Base-by-base conservation (phyloP, 805 yeast species). In the Candida maltosa region DNA sequence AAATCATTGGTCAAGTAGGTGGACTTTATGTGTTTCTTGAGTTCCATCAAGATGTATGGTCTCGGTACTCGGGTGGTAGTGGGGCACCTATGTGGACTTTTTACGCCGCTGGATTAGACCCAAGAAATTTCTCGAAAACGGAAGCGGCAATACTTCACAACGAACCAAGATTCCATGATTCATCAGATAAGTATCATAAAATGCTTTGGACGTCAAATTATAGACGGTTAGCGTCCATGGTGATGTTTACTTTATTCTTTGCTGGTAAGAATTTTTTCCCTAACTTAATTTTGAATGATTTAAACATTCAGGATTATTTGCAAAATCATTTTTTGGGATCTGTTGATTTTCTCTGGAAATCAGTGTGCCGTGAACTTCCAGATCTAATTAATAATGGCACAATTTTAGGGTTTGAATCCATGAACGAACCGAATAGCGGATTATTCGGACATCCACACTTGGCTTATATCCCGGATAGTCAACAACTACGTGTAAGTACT, bases 21-120 rank as follows among this genome's bases (percentile, higher is more conserved):
- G 91, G 89, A 0, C 54, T 88, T 14, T 84, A 83, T 48, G 86
- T 87, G 5, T 79, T 84, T 46, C 54, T 89, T 45, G 96, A 89
- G 51, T 87, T 94, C 1, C 97, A 89, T 54, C 97, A 89, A 56
- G 97, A 89, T 54, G 94, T 82, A 9, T 89, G 97, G 97, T 81
- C 93, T 1, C 73, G 96, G 31, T 85, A 71, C 52, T 67, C 79
- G 8, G 96, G 96, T 4, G 97, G 97, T 2, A 79, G 87, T 31
- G 97, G 97, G 14, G 95, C 96, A 3, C 97, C 97, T 1, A 49
- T 86, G 50, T 89, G 97, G 97, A 88, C 97, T 0, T 55, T 88
- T 4, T 80, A 84, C 51, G 89, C 93, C 16, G 95, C 91, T 2
- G 96, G 96, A 1, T 61, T 89, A 31, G 76, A 89, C 37, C 96